Percentiles rank a stretch among this genome's conserved stretches.
Conservation (phyloP, 352 stramenopile species). For the Globisporangium splendens region DNA sequence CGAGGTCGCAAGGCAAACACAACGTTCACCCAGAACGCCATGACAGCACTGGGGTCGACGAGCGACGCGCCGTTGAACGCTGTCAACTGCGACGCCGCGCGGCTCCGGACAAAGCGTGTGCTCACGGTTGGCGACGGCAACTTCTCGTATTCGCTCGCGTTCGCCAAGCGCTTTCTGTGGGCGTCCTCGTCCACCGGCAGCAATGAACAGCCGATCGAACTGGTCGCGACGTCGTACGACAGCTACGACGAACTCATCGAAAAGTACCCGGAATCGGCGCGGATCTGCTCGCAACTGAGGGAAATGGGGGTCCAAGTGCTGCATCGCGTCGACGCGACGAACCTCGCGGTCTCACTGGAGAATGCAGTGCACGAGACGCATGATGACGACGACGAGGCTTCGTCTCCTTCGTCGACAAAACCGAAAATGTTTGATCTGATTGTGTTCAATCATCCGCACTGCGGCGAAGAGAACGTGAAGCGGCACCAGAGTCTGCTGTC, state of each 20-base stretch:
- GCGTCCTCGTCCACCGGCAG: neutral
- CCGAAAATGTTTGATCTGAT: slow-evolving; percentile 56
- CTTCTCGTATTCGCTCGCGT: slow-evolving; percentile 89
- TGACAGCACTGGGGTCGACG: too few relatives aligned
- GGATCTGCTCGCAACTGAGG: slow-evolving; percentile 38
- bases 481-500: slow-evolving; percentile 87
- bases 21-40: too few relatives aligned
- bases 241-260: slow-evolving; percentile 47
- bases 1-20: too few relatives aligned
- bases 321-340: slow-evolving; percentile 70
- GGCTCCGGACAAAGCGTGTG: slow-evolving; percentile 19
- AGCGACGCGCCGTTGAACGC: too few relatives aligned
- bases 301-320: slow-evolving; percentile 37
- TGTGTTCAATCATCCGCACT: slow-evolving; percentile 95
- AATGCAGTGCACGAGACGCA: slow-evolving; percentile 15
- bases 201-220: slow-evolving; percentile 10
- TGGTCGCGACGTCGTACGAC: slow-evolving; percentile 67
- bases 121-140: slow-evolving; percentile 93
- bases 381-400: slow-evolving; percentile 5
- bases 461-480: slow-evolving; percentile 86
- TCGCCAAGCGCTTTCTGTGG: slow-evolving; percentile 31
- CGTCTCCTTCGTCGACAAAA: too few relatives aligned
- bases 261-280: slow-evolving; percentile 57
- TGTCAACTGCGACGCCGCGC: too few relatives aligned
- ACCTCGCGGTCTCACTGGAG: slow-evolving; percentile 36